Evolutionary conservation across 2,329 filamentous ascomycete genomes (phyloP), one percentile per base, ranked within the genome.

Genomic region (Lachnellula suecica): DNA sequence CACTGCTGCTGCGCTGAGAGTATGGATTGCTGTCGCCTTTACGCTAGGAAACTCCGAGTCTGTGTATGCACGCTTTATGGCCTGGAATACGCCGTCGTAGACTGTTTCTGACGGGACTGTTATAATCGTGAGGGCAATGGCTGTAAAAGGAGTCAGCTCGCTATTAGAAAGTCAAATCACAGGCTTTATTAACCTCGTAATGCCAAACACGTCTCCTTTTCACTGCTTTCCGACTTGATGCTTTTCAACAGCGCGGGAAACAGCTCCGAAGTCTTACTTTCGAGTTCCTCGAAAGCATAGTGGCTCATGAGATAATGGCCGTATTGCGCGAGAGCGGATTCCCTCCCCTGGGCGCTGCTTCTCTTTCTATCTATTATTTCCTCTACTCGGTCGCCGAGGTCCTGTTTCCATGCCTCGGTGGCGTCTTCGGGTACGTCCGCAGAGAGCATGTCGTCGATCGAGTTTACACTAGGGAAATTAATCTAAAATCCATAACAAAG

Each of bases 351-450:
- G 10, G 77, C 78, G 56, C 79, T 87, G 66, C 82, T 86, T 58
- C 84, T 79, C 73, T 89, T 89, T 59, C 84, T 79, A 61, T 89
- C 83, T 51, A 83, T 74, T 37, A 89, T 81, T 60, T 86, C 80
- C 48, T 85, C 77, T 47, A 88, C 80, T 41, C 79, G 77, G 56
- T 82, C 77, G 24, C 70, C 68, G 23, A 89, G 72, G 54, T 83
- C 79, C 37, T 78, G 68, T 48, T 79, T 76, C 82, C 83, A 86
- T 19, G 74, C 74, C 49, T 78, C 78, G 42, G 77, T 73, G 4
- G 75, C 72, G 22, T 73, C 70, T 47, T 83, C 80, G n/a, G 77
- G 73, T 44, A 79, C 72, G 37, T 60, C 56, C 10, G 47, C 42
- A 31, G 60, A 51, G n/a, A 79, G 69, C 47, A 79, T 67, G 24